A percentile compares a stretch with the other conserved stretches of the same genome.
Conservation (phyloP, 495 filamentous ascomycete species). For the Physcia stellaris region DNA sequence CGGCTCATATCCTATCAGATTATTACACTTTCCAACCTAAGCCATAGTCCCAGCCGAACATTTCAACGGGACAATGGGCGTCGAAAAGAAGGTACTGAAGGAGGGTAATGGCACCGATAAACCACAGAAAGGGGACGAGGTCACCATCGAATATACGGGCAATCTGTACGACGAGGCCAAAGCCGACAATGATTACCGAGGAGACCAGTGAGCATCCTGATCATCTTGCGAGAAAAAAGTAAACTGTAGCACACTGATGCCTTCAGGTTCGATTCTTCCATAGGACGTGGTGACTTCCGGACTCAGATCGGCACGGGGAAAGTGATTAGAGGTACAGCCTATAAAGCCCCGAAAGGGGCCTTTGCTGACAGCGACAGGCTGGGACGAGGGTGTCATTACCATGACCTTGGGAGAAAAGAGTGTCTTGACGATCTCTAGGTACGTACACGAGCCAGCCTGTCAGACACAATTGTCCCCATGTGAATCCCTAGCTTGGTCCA, state of each 20-base stretch:
- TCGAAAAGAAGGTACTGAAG: constrained; percentile 29
- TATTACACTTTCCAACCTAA: too few species aligned
- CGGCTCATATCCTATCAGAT: too few species aligned
- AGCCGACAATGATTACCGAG: constrained; percentile 29
- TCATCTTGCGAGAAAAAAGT: too few species aligned
- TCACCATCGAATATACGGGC: constrained; percentile 75
- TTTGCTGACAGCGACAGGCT: constrained; percentile 37
- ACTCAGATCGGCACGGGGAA: constrained; percentile 58
- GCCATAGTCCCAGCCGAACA: too few species aligned
- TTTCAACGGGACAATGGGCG: constrained; percentile 37
- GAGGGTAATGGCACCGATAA: constrained; percentile 38
- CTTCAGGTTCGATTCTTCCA: constrained; percentile 67
- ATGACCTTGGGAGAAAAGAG: constrained; percentile 77
- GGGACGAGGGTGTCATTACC: constrained; percentile 70
- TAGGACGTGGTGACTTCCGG: constrained; percentile 47
- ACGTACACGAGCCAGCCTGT: constrained; percentile 19
- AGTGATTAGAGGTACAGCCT: constrained; percentile 63
- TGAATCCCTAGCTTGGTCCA: neutral
- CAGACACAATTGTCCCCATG: neutral
- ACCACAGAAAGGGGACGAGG: constrained; percentile 48
- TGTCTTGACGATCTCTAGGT: constrained; percentile 64
- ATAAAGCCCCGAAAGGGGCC: too few species aligned
- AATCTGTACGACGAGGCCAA: constrained; percentile 52
- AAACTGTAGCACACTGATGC: too few species aligned
- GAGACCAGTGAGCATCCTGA: constrained; percentile 30